These are phyloP conservation scores for Suillus tomentosus DNA, from an alignment of 768 basidiomycete species.

Conservation along the genomic window DNA sequence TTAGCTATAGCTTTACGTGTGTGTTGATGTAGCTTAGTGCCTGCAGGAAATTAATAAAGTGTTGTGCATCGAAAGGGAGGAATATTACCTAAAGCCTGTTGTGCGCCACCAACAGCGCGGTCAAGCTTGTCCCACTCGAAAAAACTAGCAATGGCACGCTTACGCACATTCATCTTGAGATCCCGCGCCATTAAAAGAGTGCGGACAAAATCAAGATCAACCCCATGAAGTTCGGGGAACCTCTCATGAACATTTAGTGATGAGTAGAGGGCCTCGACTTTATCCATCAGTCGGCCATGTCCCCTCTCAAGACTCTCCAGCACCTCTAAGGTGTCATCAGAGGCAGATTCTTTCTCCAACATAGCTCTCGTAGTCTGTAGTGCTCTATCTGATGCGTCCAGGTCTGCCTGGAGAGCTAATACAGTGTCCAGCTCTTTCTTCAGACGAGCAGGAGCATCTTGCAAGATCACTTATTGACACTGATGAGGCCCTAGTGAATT, in stretches of 20 bases:
- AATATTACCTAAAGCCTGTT: conserved; percentile 30
- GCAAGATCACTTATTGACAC: not conserved
- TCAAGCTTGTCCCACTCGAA: conserved; percentile 31
- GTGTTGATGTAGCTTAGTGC: conserved; percentile 34
- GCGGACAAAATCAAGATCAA: conserved; percentile 13
- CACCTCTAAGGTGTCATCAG: conserved; percentile 13
- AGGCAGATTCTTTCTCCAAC: conserved; percentile 12
- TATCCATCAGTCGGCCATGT: conserved; percentile 2
- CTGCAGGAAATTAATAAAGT: not conserved
- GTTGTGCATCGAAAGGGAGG: no score
- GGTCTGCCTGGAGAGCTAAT: conserved; percentile 32
- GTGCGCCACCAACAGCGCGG: conserved; percentile 21
- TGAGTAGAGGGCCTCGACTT: conserved; percentile 13
- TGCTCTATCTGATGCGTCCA: conserved; percentile 27
- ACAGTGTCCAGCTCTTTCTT: conserved; percentile 37
- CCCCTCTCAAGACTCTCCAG: conserved; percentile 22
- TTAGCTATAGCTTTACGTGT: conserved; percentile 31
- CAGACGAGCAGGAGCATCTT: conserved; percentile 25
- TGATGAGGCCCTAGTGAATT: not conserved
- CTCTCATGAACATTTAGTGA: conserved; percentile 14
- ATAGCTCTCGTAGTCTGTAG: conserved; percentile 18
- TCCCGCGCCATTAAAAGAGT: conserved; percentile 15
- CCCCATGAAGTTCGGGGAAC: conserved; percentile 11
- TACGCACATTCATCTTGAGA: conserved; percentile 29
- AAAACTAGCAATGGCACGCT: conserved; percentile 26